Evolutionary conservation across 345 rosid genomes (phyloP).

Genomic region (Lumnitzera littorea): DNA sequence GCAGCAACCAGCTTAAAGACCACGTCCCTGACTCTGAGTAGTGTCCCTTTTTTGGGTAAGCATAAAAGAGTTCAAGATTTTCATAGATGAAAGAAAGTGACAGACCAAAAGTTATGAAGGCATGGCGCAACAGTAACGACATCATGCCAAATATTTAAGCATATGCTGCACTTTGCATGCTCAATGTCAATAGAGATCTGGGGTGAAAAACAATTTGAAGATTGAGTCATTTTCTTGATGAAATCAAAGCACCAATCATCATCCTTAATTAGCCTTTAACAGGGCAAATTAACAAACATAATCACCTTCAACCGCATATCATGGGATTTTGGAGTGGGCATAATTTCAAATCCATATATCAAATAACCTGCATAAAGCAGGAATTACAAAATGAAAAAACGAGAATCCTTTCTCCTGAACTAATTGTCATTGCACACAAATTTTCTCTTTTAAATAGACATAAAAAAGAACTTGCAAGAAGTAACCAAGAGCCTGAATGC

Average conservation of each 20-base stretch:
- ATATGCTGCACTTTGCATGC: constrained; percentile 84
- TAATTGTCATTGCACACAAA: no score
- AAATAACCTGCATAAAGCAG: constrained; percentile 38
- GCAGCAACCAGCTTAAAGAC: constrained; percentile 12
- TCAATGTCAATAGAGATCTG: constrained; percentile 71
- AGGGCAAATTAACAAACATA: not conserved
- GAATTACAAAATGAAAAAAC: not conserved
- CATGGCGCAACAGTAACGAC: constrained; percentile 93
- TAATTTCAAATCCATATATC: constrained; percentile 60
- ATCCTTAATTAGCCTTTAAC: not conserved
- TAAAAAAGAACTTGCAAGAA: no score
- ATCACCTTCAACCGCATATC: constrained; percentile 50
- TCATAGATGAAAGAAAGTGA: constrained; percentile 2
- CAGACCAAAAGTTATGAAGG: constrained; percentile 91
- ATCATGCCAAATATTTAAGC: constrained; percentile 91
- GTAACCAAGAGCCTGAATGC: no score
- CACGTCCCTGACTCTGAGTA: not conserved
- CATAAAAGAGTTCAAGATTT: no score
- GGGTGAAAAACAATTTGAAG: constrained; percentile 8
- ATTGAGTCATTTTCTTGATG: constrained; percentile 3
- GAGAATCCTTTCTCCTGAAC: not conserved
- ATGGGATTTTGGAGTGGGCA: constrained; percentile 38
- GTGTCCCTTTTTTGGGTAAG: no score
- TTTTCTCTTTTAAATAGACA: no score
- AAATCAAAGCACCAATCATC: constrained; percentile 3